A percentile compares a stretch with the other conserved stretches of the same genome.
These are phyloP conservation scores for Cryptococcus sp. DNA, from an alignment of 1,284 basidiomycete species.

Conservation along the genomic window DNA sequence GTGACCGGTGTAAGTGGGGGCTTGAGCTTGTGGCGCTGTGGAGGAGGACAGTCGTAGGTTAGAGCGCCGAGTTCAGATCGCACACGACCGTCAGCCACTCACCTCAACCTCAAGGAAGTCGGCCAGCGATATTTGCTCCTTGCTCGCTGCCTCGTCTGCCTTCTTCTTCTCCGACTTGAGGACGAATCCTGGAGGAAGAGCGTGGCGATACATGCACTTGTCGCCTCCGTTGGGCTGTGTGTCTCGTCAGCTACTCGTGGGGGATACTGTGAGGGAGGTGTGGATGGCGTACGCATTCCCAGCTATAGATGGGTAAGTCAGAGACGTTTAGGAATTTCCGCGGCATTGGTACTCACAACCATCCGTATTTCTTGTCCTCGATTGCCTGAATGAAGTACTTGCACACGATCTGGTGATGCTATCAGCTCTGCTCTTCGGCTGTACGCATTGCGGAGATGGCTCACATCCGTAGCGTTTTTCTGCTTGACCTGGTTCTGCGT, in stretches of 20 bases:
- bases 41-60: neutral
- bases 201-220: conserved; percentile 91
- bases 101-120: conserved; percentile 98
- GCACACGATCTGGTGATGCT: conserved; percentile 77
- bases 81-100: conserved; percentile 25
- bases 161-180: conserved; percentile 83
- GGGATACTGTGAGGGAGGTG: neutral
- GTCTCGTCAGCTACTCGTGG: neutral
- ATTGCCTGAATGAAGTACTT: conserved; percentile 97
- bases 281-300: conserved; percentile 47
- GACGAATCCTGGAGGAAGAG: conserved; percentile 91
- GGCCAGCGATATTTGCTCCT: conserved; percentile 85
- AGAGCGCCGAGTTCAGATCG: neutral
- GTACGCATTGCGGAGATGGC: conserved; percentile 30
- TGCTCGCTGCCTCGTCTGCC: conserved; percentile 70
- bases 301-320: conserved; percentile 36
- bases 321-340: neutral
- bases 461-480: conserved; percentile 82
- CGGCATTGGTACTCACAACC: conserved; percentile 49
- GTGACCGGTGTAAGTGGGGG: conserved; percentile 94
- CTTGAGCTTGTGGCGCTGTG: conserved; percentile 92
- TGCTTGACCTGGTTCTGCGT: conserved; percentile 87
- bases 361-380: conserved; percentile 75
- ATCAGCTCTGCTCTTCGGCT: too few species aligned
- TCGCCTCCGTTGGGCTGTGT: conserved; percentile 55